Conservation (phyloP, 257 asterid species). For the Penstemon newberryi region DNA sequence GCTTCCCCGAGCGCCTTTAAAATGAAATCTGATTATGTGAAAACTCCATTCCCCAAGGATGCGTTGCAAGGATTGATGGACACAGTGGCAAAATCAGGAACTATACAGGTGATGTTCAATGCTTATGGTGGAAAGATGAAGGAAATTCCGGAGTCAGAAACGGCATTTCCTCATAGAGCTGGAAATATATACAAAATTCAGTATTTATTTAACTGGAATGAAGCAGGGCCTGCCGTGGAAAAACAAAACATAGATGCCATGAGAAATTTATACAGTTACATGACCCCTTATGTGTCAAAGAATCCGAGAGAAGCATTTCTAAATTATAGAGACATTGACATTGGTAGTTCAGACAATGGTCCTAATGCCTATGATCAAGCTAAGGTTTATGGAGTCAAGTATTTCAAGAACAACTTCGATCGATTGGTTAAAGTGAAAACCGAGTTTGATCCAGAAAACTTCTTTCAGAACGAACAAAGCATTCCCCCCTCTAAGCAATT, state of each 20-base stretch:
- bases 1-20: background rate
- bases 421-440: no score
- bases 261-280: conserved; percentile 24
- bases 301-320: conserved; percentile 29
- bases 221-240: conserved; percentile 12
- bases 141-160: conserved; percentile 27
- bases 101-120: conserved; percentile 21
- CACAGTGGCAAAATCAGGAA: background rate
- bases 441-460: no score
- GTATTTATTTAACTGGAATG: conserved; percentile 27
- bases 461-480: no score
- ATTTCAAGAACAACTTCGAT: no score
- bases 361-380: no score
- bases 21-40: conserved; percentile 42
- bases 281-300: conserved; percentile 33
- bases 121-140: conserved; percentile 45
- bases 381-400: no score
- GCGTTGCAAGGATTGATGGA: background rate
- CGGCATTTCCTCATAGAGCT: conserved; percentile 40
- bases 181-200: conserved; percentile 42
- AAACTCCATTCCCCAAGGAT: conserved; percentile 24
- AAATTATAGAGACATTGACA: no score
- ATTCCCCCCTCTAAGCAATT: no score
- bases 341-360: no score
- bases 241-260: background rate